Percentiles rank a stretch among this genome's conserved stretches.
These are phyloP conservation scores for Scedosporium boydii DNA, from an alignment of 2,329 filamentous ascomycete genomes.

Conservation along the genomic window DNA sequence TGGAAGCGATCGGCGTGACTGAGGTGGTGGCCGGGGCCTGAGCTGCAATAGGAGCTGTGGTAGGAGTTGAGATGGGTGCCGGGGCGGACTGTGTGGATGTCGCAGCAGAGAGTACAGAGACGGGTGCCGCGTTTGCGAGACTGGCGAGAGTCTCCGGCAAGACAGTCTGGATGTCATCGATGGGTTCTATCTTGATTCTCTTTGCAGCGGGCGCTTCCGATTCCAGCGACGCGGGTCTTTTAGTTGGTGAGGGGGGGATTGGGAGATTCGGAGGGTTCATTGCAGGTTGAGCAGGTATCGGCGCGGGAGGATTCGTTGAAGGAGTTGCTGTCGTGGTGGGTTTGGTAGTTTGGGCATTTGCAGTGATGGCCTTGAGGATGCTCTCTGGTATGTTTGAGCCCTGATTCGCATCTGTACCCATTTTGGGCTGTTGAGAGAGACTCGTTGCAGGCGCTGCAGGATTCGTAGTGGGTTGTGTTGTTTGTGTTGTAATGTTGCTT, in stretches of 20 bases:
- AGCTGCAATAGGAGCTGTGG: not conserved
- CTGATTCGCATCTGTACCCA: not conserved
- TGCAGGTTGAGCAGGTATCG: not conserved
- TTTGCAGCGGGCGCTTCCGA: not conserved
- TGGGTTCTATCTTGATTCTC: constrained; percentile 4
- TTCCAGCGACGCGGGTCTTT: not conserved
- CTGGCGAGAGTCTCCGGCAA: not conserved
- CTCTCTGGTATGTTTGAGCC: not conserved
- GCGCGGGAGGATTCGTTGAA: not conserved
- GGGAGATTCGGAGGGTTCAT: not conserved
- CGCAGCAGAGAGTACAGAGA: not conserved
- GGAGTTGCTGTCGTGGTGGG: not conserved
- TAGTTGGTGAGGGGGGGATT: not conserved
- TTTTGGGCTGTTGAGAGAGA: not conserved
- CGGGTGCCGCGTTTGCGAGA: not conserved
- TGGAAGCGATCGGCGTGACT: not conserved
- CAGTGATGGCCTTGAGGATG: not conserved
- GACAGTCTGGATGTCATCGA: not conserved
- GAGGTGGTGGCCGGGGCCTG: not conserved
- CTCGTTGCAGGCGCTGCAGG: not conserved
- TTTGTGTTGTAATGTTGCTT: not conserved
- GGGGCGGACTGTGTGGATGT: not conserved
- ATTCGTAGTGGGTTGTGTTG: not conserved
- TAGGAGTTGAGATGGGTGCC: not conserved
- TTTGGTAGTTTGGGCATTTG: not conserved